phyloP scores from a whole-genome alignment of 371 early-diverging fungal genomes.

The Dinochytrium kinnereticum region DNA sequence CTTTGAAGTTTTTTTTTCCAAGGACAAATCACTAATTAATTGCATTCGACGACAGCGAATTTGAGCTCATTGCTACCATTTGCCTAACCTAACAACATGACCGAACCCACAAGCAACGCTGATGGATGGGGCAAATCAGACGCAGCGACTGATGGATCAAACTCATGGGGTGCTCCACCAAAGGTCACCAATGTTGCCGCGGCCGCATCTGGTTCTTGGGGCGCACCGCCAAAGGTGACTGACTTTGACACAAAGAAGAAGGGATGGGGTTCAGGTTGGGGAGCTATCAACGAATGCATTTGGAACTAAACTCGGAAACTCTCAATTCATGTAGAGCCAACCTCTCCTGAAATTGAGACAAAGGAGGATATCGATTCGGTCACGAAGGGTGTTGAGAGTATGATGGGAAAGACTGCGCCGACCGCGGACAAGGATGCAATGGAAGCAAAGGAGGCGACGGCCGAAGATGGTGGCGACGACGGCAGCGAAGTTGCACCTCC shows the following conservation, averaged over 20 bases:
- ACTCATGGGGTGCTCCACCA: conserved; percentile 2
- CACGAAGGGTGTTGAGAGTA: neutral
- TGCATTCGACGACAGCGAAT: neutral
- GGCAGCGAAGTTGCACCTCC: conserved; percentile 11
- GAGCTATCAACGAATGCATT: neutral
- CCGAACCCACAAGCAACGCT: neutral
- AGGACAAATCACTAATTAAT: neutral
- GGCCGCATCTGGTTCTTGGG: conserved; percentile 8
- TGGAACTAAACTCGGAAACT: neutral
- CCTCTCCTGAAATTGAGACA: neutral
- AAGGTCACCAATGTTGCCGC: neutral
- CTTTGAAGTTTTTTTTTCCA: neutral
- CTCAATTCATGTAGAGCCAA: neutral
- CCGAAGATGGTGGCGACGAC: conserved; percentile 16
- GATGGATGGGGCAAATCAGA: conserved; percentile 6
- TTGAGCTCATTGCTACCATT: too few relatives aligned
- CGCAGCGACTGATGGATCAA: neutral
- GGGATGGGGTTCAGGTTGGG: conserved; percentile 20
- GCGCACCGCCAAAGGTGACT: conserved; percentile 22
- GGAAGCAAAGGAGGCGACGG: neutral
- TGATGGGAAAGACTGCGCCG: neutral
- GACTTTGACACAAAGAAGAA: conserved; percentile 12
- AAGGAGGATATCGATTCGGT: conserved; percentile 1
- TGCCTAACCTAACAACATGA: too few relatives aligned
- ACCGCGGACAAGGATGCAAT: neutral